Evolutionary conservation across 345 rosid genomes (phyloP).

Genomic region (Psidium friedrichsthalianum): DNA sequence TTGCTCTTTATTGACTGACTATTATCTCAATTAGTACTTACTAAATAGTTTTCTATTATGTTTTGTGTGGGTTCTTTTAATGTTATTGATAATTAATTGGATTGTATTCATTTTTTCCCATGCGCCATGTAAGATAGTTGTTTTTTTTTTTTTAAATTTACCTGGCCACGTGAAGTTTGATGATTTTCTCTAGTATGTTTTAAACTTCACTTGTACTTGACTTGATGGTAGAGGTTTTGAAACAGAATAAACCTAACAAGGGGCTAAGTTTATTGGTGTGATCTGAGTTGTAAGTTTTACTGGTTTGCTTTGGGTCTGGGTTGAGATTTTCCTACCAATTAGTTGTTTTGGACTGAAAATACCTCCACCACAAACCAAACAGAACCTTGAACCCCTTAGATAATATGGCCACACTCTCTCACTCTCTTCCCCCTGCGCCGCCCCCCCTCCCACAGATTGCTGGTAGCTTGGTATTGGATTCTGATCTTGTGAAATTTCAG

Average conservation of each 20-base stretch:
- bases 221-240: not conserved
- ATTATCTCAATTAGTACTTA: not conserved
- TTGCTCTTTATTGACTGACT: not conserved
- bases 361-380: too few relatives aligned
- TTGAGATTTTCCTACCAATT: not conserved
- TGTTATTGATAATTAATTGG: not conserved
- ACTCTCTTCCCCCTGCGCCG: too few relatives aligned
- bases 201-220: not conserved
- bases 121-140: not conserved
- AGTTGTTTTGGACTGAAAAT: not conserved
- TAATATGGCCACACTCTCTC: not conserved
- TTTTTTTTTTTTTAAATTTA: not conserved
- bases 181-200: not conserved
- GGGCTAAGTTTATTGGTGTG: not conserved
- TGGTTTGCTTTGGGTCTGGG: not conserved
- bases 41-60: not conserved
- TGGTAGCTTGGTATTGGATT: not conserved
- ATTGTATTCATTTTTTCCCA: not conserved
- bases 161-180: not conserved
- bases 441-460: not conserved
- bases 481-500: conserved; percentile 22
- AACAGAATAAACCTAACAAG: not conserved
- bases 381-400: not conserved
- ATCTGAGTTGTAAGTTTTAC: not conserved
- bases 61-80: not conserved